These are phyloP conservation scores for Delitschia confertaspora DNA, from an alignment of 495 filamentous ascomycete genomes.

Conservation along the genomic window DNA sequence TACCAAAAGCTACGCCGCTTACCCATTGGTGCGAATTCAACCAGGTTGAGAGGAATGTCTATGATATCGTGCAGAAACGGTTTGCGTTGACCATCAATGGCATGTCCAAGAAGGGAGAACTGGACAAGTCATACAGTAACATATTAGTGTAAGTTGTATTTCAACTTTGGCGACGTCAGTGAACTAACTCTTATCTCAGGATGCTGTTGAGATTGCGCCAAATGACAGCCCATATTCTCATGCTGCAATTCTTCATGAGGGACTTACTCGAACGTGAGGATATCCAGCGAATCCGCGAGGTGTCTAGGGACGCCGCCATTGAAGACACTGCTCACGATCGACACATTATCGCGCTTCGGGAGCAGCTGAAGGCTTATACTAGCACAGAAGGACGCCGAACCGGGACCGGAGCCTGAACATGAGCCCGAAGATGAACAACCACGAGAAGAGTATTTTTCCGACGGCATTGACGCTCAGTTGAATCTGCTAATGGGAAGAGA, in stretches of 20 bases:
- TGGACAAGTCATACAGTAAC: conserved; percentile 29
- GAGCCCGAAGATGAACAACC: conserved; percentile 1
- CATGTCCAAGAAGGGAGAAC: conserved; percentile 21
- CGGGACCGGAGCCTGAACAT: too few species aligned
- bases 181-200: neutral
- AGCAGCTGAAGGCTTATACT: conserved; percentile 12
- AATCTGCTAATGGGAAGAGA: neutral
- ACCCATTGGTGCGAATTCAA: conserved; percentile 39
- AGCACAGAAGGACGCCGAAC: conserved; percentile 11
- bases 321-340: conserved; percentile 2
- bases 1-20: conserved; percentile 40
- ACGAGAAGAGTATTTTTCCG: neutral
- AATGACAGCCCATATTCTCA: conserved; percentile 44
- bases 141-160: conserved; percentile 25
- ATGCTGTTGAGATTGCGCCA: conserved; percentile 46
- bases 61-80: conserved; percentile 36
- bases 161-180: neutral
- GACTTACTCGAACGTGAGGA: conserved; percentile 38
- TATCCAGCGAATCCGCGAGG: conserved; percentile 30
- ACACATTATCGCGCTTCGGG: conserved; percentile 24
- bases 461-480: too few species aligned
- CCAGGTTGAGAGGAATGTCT: conserved; percentile 42
- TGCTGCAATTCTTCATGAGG: conserved; percentile 41
- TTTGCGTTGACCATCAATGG: conserved; percentile 38
- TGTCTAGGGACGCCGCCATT: conserved; percentile 20